phyloP scores from a whole-genome alignment of 139 green algal species.

The Pycnococcus provasolii region DNA sequence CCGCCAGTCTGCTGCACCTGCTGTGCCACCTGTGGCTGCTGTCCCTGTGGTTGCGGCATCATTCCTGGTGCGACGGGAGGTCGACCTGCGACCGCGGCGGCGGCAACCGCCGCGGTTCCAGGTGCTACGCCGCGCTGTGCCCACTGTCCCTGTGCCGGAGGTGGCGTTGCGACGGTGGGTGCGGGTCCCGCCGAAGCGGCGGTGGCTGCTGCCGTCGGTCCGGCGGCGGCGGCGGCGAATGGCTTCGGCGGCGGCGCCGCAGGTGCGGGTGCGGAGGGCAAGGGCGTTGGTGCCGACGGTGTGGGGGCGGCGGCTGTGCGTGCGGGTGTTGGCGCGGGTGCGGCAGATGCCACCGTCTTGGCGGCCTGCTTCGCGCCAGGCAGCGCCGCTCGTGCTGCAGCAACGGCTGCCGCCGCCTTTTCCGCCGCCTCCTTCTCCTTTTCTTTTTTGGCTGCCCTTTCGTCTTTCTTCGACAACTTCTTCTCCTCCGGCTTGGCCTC shows the following conservation, averaged over 20 bases:
- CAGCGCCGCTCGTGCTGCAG: too few species aligned
- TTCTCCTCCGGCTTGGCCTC: background rate
- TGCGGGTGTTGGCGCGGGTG: too few species aligned
- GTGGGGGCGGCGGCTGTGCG: too few species aligned
- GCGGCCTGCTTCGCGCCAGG: background rate
- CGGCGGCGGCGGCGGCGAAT: background rate
- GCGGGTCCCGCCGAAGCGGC: background rate
- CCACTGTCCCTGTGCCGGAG: background rate
- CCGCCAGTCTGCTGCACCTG: background rate
- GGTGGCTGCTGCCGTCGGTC: conserved; percentile 12
- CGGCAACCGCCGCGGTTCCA: too few species aligned
- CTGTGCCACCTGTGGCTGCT: conserved; percentile 15
- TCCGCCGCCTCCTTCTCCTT: background rate
- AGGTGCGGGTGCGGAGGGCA: too few species aligned
- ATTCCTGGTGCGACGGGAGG: conserved; percentile 2
- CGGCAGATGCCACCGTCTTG: background rate
- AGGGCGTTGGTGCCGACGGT: too few species aligned
- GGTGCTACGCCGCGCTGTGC: too few species aligned
- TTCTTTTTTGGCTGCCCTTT: background rate
- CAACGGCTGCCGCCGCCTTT: too few species aligned
- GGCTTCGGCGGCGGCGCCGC: background rate
- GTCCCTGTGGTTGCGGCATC: conserved; percentile 23
- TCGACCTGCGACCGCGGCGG: too few species aligned
- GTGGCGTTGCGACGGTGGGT: conserved; percentile 9
- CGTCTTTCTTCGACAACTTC: background rate